Evolutionary conservation across 2,329 filamentous ascomycete genomes (phyloP), one percentile per base, ranked within the genome.

Genomic region (Scytalidium sp.): DNA sequence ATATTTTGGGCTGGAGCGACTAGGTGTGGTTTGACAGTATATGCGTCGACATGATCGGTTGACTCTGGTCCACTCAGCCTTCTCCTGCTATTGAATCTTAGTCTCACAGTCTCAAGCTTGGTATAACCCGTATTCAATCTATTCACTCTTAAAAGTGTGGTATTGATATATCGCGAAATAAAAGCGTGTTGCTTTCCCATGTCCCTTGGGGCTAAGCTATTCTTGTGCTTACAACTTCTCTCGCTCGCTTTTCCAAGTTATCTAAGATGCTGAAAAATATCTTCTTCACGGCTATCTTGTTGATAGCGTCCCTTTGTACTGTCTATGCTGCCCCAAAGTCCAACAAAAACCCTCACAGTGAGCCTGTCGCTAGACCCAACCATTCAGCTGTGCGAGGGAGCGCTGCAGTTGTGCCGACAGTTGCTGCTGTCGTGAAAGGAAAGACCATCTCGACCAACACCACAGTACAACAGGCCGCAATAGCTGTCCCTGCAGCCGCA

Each of bases 381-480:
- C 13, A 29, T 29, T 29, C 25, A 29, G 25, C 7, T 13, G 7
- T 29, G 32, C 32, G 32, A 36, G 8, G 13, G 13, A n/a, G 32
- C 32, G 11, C 11, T 36, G 32, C 41, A 40, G 41, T 17, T 19
- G 44, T 55, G 5, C 43, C 48, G 29, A 50, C 49, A n/a, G 17
- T 47, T 43, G 32, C 50, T 13, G 43, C 48, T 47, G 42, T 23
- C 13, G 50, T 60, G 25, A 43, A 56, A 25, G 56, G 55, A 19
- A 59, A 59, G 36, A 60, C 56, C 6, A 55, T 55, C 2, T 29
- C 32, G 5, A 40, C 27, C 27, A 46, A 41, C 19, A 17, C 25
- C 27, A 43, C 46, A 44, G n/a, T 20, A 22, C 22, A 10, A 25
- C 36, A 41, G 21, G 15, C 43, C 19, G 41, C 29, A 11, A 45